Evolutionary conservation across 2,329 filamentous ascomycete genomes (phyloP), one percentile per base, ranked within the genome.

Genomic region (Fusarium falciforme): DNA sequence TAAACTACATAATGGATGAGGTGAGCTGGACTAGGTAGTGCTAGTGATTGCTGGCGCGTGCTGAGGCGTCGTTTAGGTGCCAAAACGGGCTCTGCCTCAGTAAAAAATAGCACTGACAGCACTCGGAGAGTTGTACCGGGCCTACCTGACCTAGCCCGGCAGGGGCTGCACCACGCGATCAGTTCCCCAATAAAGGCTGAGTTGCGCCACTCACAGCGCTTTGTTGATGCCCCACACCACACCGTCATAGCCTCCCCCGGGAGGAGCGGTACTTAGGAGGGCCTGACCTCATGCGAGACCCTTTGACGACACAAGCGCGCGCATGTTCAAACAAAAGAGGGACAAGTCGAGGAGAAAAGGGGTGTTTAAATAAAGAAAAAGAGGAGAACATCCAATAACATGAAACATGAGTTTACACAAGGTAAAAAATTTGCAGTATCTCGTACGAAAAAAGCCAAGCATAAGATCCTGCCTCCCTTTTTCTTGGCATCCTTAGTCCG

Each of bases 101-200:
- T 33, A 16, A 35, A 70, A 68, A 67, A 67, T 52, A 61, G 35
- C 49, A 33, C 27, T 55, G 40, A 54, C 29, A 40, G 25, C 35
- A 36, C 35, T 36, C 4, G 35, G 35, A 36, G 35, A 36, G 35
- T 36, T 36, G 35, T 17, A 36, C 35, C 38, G 25, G 44, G 44
- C 44, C 44, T 49, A 27, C 47, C 27, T 52, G 47, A n/a, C 44
- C 16, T 49, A 49, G 27, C 47, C 17, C 17, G 47, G 47, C 55
- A 61, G 38, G 60, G 65, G 64, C 52, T 60, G 60, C 33, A 66
- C 76, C 76, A 78, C 76, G 73, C 76, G 76, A 78, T 66, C 76
- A 78, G 52, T 78, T 78, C 73, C 76, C 76, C 66, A 68, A 78
- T 75, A 58, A 67, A 67, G 69, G 47, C 59, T 14, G 58, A 38